phyloP scores from a whole-genome alignment of 306 rosid species.

The Begonia fuchsioides region DNA sequence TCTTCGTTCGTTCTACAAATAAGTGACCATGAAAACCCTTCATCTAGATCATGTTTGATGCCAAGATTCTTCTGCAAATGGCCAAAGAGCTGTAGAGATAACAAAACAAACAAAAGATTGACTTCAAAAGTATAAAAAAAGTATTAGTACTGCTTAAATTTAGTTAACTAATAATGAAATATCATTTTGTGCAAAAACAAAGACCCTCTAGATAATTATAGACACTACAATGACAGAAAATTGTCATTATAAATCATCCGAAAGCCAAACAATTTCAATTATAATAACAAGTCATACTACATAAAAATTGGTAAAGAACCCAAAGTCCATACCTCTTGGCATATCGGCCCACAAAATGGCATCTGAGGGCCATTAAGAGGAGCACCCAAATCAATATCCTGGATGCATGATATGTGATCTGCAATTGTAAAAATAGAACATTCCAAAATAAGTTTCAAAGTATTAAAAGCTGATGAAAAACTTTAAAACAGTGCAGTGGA shows the following conservation, averaged over 20 bases:
- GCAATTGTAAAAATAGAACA: conserved; percentile 13
- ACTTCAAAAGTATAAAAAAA: no score
- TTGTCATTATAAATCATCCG: no score
- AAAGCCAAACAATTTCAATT: no score
- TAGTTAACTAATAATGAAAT: no score
- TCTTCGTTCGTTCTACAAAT: conserved; percentile 64
- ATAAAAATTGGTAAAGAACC: no score
- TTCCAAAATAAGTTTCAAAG: conserved; percentile 10
- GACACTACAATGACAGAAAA: no score
- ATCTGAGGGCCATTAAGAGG: conserved; percentile 19
- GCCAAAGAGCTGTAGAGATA: conserved; percentile 69
- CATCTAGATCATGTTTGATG: conserved; percentile 79
- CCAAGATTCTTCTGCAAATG: conserved; percentile 84
- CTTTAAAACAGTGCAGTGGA: conserved; percentile 11
- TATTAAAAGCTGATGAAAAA: conserved; percentile 2
- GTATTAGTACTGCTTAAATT: no score
- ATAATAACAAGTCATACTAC: no score
- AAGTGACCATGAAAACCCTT: conserved; percentile 88
- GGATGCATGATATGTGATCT: conserved; percentile 61
- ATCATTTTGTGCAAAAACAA: no score
- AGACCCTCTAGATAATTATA: no score
- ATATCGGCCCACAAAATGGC: conserved; percentile 36
- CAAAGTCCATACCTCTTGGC: no score
- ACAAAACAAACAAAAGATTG: neutral
- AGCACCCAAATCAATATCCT: conserved; percentile 29